Evolutionary conservation across 2,329 filamentous ascomycete genomes (phyloP), one percentile per base, ranked within the genome.

Genomic region (Colletotrichum chlorophyti): DNA sequence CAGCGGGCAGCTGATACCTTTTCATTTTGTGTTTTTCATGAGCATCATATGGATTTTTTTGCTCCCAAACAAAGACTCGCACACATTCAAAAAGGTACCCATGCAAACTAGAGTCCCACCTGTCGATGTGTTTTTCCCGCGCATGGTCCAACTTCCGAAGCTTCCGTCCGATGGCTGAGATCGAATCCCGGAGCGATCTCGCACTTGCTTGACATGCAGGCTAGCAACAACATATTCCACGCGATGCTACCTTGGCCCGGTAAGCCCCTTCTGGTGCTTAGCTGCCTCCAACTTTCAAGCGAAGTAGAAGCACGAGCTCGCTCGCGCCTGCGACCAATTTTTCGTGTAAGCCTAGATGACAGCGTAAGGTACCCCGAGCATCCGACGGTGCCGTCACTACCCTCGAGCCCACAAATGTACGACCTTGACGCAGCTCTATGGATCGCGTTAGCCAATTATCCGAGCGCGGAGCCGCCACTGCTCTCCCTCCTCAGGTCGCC

Each of bases 81-180:
- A n/a, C n/a, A n/a, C n/a, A n/a, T n/a, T n/a, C n/a, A n/a, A n/a
- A n/a, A n/a, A n/a, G n/a, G n/a, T n/a, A n/a, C n/a, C n/a, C n/a
- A n/a, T n/a, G n/a, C n/a, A n/a, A n/a, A n/a, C n/a, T n/a, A n/a
- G n/a, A n/a, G n/a, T n/a, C n/a, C n/a, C n/a, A n/a, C n/a, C n/a
- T n/a, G n/a, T n/a, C n/a, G n/a, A n/a, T n/a, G n/a, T n/a, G n/a
- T n/a, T n/a, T 43, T 29, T 35, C 24, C 19, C 14, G 12, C 27
- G 10, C 14, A 14, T 47, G 6, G 41, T 11, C 19, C 40, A 35
- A 42, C 49, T 35, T 58, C 54, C 54, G 54, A 35, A 34, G 29
- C 42, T 32, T 58, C 49, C 54, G 54, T 41, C 17, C 17, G 10
- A 14, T 23, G 15, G 23, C 10, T 15, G 19, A 46, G 42, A 9